phyloP scores from a whole-genome alignment of 2,329 filamentous ascomycete species.

The Fusarium mundagurra region DNA sequence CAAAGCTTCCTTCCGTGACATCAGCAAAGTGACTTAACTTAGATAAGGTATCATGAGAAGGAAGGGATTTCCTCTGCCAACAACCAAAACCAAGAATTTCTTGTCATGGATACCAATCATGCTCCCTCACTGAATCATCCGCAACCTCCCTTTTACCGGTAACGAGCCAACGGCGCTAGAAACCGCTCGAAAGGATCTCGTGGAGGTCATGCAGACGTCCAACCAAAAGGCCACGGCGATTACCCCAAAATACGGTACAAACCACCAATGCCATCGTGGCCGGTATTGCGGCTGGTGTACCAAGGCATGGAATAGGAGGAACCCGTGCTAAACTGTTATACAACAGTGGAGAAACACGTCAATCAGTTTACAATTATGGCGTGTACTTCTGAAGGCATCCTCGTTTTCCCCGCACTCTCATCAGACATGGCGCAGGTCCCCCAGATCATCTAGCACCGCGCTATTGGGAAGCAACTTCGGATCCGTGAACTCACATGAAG shows the following conservation, averaged over 20 bases:
- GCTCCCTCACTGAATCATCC: slow-evolving; percentile 5
- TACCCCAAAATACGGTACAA: slow-evolving; percentile 30
- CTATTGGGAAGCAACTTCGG: slow-evolving; percentile 36
- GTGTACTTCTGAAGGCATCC: slow-evolving; percentile 18
- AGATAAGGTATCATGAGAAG: not conserved
- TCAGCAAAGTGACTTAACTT: not conserved
- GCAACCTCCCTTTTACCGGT: slow-evolving; percentile 43
- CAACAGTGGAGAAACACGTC: slow-evolving; percentile 17
- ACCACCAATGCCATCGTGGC: not conserved
- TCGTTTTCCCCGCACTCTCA: slow-evolving; percentile 33
- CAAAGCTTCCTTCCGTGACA: slow-evolving; percentile 13
- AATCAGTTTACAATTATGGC: not conserved
- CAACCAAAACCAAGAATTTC: slow-evolving; percentile 10
- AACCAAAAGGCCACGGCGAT: not conserved
- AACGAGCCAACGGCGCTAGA: slow-evolving; percentile 31
- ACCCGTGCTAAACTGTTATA: not conserved
- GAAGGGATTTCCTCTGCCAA: slow-evolving; percentile 9
- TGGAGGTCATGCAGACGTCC: slow-evolving; percentile 4
- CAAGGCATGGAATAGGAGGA: not conserved
- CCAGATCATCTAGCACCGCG: slow-evolving; percentile 31
- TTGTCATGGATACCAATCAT: slow-evolving; percentile 9
- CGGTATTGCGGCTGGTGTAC: not conserved
- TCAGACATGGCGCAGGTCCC: slow-evolving; percentile 18
- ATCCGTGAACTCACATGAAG: slow-evolving; percentile 34
- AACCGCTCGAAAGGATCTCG: slow-evolving; percentile 45